Base-by-base conservation (phyloP, 148 eudicot species). In the Suaeda aralocaspica region DNA sequence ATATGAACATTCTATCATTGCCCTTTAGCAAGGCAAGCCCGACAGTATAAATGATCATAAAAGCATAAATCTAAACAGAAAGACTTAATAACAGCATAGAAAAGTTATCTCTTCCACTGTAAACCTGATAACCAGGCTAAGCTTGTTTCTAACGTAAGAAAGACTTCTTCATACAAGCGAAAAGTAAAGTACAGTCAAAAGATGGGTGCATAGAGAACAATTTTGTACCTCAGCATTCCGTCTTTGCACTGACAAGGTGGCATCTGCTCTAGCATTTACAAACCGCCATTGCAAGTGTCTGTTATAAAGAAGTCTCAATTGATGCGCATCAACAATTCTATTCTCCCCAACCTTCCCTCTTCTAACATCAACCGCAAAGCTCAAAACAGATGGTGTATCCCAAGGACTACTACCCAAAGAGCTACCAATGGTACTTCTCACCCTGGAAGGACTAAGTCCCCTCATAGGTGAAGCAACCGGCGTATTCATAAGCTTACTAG, bases 321-420 rank as follows among this genome's bases (percentile, higher is more conserved):
- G 81, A 62, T 94, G 99, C 18, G 91, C 95, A 81, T 91, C 97
- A 70, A 81, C 71, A 71, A 94, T 82, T 70, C 85, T 82, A 53
- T 87, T 91, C 78, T 94, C 97, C 74, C 97, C 99, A 36, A 91
- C 96, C 76, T 89, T 94, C 46, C 97, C 99, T 72, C 97, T 87
- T 66, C 97, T 85, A 74, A 88, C 87, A 78, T 94, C 99, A 70
- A 91, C 99, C 25, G 88, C 89, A 81, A 72, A 94, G 78, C 99
- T 91, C 61, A 91, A 84, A 61, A 94, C 97, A 45, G 99, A 94
- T 49, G 99, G 99, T 6, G 91, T 76, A 73, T 89, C 96, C 80
- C 72, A 82, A 66, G 84, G 82, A 69, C 76, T 77, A 76, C 76
- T 72, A 79, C 64, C 78, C 64, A 81, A 72, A 55, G 82, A 74